These are phyloP conservation scores for Colletotrichum melonis DNA, from an alignment of 2,329 filamentous ascomycete species.

Conservation along the genomic window DNA sequence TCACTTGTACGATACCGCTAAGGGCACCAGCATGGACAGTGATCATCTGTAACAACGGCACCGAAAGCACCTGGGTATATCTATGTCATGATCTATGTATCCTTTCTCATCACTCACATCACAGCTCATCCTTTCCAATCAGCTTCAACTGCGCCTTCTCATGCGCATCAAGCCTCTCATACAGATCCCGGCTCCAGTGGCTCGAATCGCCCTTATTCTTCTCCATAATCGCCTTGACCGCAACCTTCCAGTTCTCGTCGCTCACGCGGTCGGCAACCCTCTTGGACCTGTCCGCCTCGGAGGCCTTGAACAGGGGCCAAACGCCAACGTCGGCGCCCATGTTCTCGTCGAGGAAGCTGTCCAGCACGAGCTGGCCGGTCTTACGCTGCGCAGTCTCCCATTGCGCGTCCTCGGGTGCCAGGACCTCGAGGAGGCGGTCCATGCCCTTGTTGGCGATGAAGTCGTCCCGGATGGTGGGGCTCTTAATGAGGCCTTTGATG, in stretches of 20 bases:
- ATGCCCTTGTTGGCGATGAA: constrained; percentile 68
- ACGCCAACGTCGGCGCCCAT: constrained; percentile 69
- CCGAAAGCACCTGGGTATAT: constrained; percentile 18
- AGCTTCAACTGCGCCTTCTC: constrained; percentile 34
- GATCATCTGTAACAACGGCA: not conserved
- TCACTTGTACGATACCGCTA: not conserved
- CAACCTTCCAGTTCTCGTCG: constrained; percentile 32
- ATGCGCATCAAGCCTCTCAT: constrained; percentile 28
- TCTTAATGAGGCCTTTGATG: constrained; percentile 68
- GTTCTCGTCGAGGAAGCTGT: constrained; percentile 74
- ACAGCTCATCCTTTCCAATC: constrained; percentile 41
- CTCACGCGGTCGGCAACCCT: constrained; percentile 27
- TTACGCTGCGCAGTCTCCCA: constrained; percentile 65
- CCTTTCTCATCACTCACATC: constrained; percentile 34
- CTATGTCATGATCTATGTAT: constrained; percentile 14
- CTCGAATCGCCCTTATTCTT: constrained; percentile 26
- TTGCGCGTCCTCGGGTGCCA: constrained; percentile 57
- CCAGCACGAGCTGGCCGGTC: constrained; percentile 68
- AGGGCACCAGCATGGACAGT: not conserved
- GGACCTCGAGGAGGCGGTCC: constrained; percentile 63
- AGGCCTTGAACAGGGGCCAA: constrained; percentile 57
- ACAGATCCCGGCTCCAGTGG: constrained; percentile 35
- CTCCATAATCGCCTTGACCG: constrained; percentile 28
- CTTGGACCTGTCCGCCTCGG: constrained; percentile 31
- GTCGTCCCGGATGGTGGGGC: constrained; percentile 61